Base-by-base conservation (phyloP, 768 basidiomycete genomes). In the Amanita inopinata region DNA sequence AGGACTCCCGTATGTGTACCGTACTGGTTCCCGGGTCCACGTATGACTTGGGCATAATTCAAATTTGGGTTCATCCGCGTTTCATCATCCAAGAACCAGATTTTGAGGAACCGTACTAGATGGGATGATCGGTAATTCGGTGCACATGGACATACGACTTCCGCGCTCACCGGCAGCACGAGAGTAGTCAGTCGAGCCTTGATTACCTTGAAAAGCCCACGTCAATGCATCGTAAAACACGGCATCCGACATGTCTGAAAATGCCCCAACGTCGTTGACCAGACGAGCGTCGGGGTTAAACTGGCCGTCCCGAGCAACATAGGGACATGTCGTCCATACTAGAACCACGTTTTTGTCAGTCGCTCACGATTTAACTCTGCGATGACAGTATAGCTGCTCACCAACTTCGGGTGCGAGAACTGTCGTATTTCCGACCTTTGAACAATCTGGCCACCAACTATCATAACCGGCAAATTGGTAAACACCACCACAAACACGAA, bases 1-100 rank as follows among this genome's bases (percentile, higher is more conserved):
- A 77, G 61, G 32, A 78, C 58, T 46, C 78, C 77, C 14, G 72
- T 74, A 49, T 69, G 75, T 23, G 62, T 64, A 36, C 72, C 72
- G 32, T 50, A 40, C 49, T 64, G 57, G 11, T 63, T 62, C 38
- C 46, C 49, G 9, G 67, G 65, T 31, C 67, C 69, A 5, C 69
- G 60, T 42, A 63, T 38, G 56, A 77, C 67, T 49, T 79, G 77
- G 0, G 63, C 69, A 52, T 69, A 83, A 45, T 77, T 65, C 31
- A 84, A 57, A 50, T 78, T 74, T 0, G 80, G 80, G 41, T 76
- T 80, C 80, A 83, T 82, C 27, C 49, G 59, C 1, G 80, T 82
- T 3, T 56, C 60, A 1, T 54, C 49, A 47, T 79, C 63, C n/a
- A 81, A 47, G 62, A 83, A 84, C 74, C 77, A 81, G 0, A 71